Base-by-base conservation (phyloP, 2,329 filamentous ascomycete species). In the Hortaea werneckii region DNA sequence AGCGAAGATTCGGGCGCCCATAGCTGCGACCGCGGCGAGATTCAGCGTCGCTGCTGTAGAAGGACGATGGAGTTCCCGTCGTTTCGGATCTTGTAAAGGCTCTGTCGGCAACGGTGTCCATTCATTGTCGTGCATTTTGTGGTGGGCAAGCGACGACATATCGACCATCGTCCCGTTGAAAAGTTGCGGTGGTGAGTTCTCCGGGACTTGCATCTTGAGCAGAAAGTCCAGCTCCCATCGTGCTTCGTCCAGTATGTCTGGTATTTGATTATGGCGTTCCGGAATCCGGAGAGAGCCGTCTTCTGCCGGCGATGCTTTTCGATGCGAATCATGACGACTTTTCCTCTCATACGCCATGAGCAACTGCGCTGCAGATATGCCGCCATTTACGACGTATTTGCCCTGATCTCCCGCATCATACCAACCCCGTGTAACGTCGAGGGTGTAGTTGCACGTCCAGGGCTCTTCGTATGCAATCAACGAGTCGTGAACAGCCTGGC, bases 401-500 rank as follows among this genome's bases (percentile, higher is more conserved):
- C 45, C 45, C 27, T 47, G 45, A 26, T 47, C 45, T n/a, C 45
- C 45, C n/a, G 45, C 45, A 37, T 47, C 45, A 27, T 47, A 47
- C 45, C 45, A 47, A 29, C 45, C 45, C 37, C 41, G 45, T 5
- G 45, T 47, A 28, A 47, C 45, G 34, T 47, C 42, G 29, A 47
- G 42, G 6, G 45, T 47, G 30, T 47, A 47, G 29, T 47, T 47
- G 42, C 45, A 47, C 5, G 45, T 44, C 45, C 45, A 47, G 5
- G 45, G 45, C 30, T 47, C 45, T 5, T 40, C 37, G 34, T 47
- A 47, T n/a, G 45, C 42, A 11, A 47, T 44, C 9, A 47, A 38
- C 12, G 45, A 47, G 29, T 47, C 45, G 37, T 44, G 28, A 9
- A 41, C 38, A 11, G 29, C 12, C 20, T 47, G 45, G 27, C 45